Evolutionary conservation across 139 green algal genomes (phyloP), one percentile per base, ranked within the genome.

Genomic region (Edaphochlamys debaryana): DNA sequence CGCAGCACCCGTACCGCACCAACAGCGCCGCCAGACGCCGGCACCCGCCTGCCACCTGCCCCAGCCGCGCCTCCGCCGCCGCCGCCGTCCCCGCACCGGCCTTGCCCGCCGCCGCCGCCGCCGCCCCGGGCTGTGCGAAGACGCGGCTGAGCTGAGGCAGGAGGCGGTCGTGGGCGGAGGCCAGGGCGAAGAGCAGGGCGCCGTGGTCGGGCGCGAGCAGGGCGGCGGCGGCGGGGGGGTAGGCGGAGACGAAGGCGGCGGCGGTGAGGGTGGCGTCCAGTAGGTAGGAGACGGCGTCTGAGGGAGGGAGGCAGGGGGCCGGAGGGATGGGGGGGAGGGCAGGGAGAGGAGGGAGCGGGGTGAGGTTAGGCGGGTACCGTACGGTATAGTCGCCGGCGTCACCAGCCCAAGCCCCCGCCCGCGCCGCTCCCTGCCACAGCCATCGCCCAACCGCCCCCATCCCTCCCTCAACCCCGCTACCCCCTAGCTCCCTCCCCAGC

Each of bases 281-380:
- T 54, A 96, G 42, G 80, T 98, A 98, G 2, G 50, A 34, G 4
- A 90, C 41, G 6, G 87, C 92, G 80, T 96, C 94, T 94, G 90
- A 15, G n/a, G 8, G 8, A 9, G 45, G 45, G 45, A n/a, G 11
- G 45, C 45, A 54, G 11, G 45, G 45, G 45, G 45, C 45, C 11
- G 45, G 60, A 25, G 52, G 60, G 0, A 29, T 32, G 4, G 42
- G 13, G 20, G 60, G 41, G 66, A 63, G 50, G 45, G 72, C 2
- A 66, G 22, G n/a, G n/a, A n/a, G n/a, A n/a, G n/a, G n/a, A n/a
- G n/a, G n/a, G n/a, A n/a, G n/a, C n/a, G n/a, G n/a, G n/a, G n/a
- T n/a, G n/a, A n/a, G n/a, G n/a, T n/a, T n/a, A n/a, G n/a, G n/a
- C n/a, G n/a, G n/a, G n/a, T n/a, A n/a, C n/a, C n/a, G n/a, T n/a